Evolutionary conservation across 2,329 filamentous ascomycete species (phyloP).

Genomic region (Diatrype stigma): DNA sequence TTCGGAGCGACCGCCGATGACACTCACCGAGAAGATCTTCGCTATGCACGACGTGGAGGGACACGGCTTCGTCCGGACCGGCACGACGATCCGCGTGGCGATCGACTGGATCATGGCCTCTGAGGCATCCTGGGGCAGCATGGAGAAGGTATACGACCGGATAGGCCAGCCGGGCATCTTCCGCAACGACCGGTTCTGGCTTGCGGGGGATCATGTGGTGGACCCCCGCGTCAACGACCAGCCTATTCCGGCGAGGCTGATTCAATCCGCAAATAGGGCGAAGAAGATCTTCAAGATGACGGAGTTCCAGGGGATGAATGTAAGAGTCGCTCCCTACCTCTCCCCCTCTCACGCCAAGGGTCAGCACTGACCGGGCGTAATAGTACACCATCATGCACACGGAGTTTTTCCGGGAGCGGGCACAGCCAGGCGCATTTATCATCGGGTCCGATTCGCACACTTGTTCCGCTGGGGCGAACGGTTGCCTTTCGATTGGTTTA

Average conservation of each 20-base stretch:
- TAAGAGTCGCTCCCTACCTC: not conserved
- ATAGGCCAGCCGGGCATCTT: conserved; percentile 39
- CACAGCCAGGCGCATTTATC: conserved; percentile 39
- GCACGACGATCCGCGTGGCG: conserved; percentile 36
- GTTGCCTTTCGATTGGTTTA: conserved; percentile 39
- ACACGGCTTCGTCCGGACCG: conserved; percentile 30
- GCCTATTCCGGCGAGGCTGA: conserved; percentile 26
- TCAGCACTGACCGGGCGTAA: not conserved
- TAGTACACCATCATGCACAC: conserved; percentile 42
- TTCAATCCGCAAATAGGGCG: conserved; percentile 34
- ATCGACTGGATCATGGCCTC: conserved; percentile 44
- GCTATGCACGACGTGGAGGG: conserved; percentile 35
- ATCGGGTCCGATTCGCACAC: conserved; percentile 44
- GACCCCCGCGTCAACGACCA: conserved; percentile 37
- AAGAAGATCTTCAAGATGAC: conserved; percentile 39
- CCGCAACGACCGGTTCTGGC: conserved; percentile 47
- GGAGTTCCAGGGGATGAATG: conserved; percentile 24
- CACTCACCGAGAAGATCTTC: conserved; percentile 41
- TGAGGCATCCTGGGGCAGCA: conserved; percentile 38
- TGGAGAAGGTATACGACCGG: conserved; percentile 36
- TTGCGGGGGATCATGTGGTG: conserved; percentile 45
- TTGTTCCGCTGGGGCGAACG: conserved; percentile 38
- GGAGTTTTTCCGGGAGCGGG: conserved; percentile 39
- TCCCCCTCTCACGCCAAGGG: not conserved
- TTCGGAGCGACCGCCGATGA: conserved; percentile 31